Base-by-base conservation (phyloP, 495 filamentous ascomycete genomes). In the Penicillium crystallinum region DNA sequence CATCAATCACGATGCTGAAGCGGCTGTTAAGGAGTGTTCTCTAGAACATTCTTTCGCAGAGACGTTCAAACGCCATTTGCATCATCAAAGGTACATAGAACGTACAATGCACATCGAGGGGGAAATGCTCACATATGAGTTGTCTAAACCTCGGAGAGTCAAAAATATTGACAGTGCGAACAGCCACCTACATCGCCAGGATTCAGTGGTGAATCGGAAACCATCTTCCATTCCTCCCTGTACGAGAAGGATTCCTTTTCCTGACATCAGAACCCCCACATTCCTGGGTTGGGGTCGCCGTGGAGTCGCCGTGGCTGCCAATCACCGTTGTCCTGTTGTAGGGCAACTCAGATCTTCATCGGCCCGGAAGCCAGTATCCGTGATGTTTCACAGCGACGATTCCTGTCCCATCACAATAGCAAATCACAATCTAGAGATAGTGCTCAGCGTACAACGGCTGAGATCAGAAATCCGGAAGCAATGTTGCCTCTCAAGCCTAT, bases 361-460 rank as follows among this genome's bases (percentile, higher is more conserved):
- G 34, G 36, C 38, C 35, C 62, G 62, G 62, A 65, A 62, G 56
- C 59, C 50, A 40, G 62, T 59, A 65, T 65, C 62, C 62, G 62
- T 53, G 54, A 54, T 60, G 22, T 49, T 56, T 54, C 53, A 52
- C 46, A 29, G 51, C 17, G 49, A 54, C 43, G 59, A 31, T 46
- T 44, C 49, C 35, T 41, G 22, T 46, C 19, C 33, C 33, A 40
- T 40, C 40, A 44, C 15, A 3, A 43, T 53, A 57, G 59, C 57
- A 57, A 63, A 58, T 61, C 53, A 60, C 41, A 40, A 10, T 44
- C 34, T 53, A 50, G 34, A 44, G 39, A 47, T 15, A 42, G 25
- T 30, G n/a, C 36, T 47, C 40, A 35, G 40, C 48, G 19, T 36
- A 40, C 33, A 51, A 49, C 12, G 0, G 31, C 31, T 34, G 22